Percentiles rank a stretch among this genome's conserved stretches.
phyloP scores from a whole-genome alignment of 2,329 filamentous ascomycete genomes.

The Akanthomyces muscarius region DNA sequence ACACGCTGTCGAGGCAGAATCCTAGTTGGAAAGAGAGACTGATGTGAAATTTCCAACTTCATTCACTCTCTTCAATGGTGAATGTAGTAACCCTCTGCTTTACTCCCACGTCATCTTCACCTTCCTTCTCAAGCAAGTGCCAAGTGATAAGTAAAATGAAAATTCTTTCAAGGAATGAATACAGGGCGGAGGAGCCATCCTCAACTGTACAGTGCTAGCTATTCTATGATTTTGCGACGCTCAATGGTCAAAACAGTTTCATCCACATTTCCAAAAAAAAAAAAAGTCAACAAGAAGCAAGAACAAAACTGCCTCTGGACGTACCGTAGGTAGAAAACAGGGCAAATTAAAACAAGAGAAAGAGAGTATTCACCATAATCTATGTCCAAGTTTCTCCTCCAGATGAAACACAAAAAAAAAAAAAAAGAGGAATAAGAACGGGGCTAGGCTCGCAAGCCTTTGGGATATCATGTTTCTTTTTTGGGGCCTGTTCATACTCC shows the following conservation, averaged over 20 bases:
- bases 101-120: too few species aligned
- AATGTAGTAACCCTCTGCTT: neutral
- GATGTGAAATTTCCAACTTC: neutral
- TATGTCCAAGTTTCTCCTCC: constrained; percentile 9
- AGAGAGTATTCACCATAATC: constrained; percentile 11
- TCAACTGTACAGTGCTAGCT: neutral
- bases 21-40: constrained; percentile 1
- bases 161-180: neutral
- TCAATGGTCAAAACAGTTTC: neutral
- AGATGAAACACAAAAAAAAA: constrained; percentile 9
- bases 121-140: neutral
- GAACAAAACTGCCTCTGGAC: neutral
- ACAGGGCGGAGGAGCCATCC: neutral
- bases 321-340: neutral
- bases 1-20: neutral
- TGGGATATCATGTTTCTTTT: constrained; percentile 21
- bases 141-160: neutral
- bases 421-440: constrained; percentile 15
- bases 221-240: constrained; percentile 4
- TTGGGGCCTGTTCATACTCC: neutral
- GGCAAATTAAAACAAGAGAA: neutral
- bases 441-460: neutral
- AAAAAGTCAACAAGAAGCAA: neutral
- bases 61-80: too few species aligned
- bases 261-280: constrained; percentile 7